Base-by-base conservation (phyloP, 2,329 filamentous ascomycete genomes). In the Moelleriella libera region DNA sequence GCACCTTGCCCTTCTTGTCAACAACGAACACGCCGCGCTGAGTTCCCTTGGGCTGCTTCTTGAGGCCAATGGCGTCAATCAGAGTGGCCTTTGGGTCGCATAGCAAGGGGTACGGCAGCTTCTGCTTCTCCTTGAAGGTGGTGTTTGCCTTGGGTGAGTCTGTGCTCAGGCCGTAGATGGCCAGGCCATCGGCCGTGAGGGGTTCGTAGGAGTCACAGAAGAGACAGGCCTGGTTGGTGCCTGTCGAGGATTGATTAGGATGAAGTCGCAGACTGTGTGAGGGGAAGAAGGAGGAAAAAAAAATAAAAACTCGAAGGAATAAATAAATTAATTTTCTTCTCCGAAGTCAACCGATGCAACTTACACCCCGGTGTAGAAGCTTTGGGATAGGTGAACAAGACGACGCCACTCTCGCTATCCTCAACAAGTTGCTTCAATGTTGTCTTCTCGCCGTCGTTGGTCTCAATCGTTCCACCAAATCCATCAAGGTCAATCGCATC, bases 361-460 rank as follows among this genome's bases (percentile, higher is more conserved):
- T 78, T 80, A 95, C 90, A 97, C 52, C 90, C 90, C 39, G 88
- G 87, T 28, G 92, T 98, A 30, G 85, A 92, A 10, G 92, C 92
- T 68, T 85, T 94, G 50, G 92, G 92, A 62, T 97, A 97, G 32
- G 89, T 96, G 65, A 98, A 96, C 31, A 97, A 70, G 34, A 95
- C 87, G 42, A 97, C 84, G 30, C 90, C 92, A 37, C 77, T 74
- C 68, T 86, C 82, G 75, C 88, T 94, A 60, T 84, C 77, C 46
- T 88, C 83, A 45, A 96, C 76, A 29, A 98, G 79, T 56, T 80
- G 72, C 68, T 87, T 83, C 50, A 98, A 70, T 1, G 80, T 88
- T 5, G 84, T 88, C 68, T 83, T 85, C 47, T 74, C 70, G 57
- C 88, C 88, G 53, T 94, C 87, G 54, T 97, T 81, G 52, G 83